Evolutionary conservation across 495 filamentous ascomycete genomes (phyloP).

Genomic region (Neurospora sp.): DNA sequence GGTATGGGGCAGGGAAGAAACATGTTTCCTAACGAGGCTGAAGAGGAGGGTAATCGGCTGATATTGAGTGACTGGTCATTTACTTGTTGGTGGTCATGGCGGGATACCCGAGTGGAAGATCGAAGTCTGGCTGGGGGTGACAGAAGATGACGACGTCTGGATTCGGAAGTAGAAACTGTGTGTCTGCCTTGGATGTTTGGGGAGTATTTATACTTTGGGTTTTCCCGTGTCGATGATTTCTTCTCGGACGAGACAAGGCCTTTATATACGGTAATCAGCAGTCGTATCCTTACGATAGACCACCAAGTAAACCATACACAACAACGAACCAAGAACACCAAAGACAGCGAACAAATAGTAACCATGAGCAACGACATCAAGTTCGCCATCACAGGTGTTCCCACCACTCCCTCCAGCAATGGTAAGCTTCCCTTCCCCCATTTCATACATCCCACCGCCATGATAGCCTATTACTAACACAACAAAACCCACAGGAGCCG

Average conservation of each 20-base stretch:
- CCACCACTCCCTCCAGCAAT: constrained; percentile 12
- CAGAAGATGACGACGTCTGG: not conserved
- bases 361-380: constrained; percentile 15
- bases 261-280: not conserved
- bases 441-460: not conserved
- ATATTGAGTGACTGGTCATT: not conserved
- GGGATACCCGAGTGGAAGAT: not conserved
- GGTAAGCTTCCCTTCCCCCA: not conserved
- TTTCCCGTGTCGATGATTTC: not conserved
- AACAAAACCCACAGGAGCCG: constrained; percentile 2
- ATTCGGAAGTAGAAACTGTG: not conserved
- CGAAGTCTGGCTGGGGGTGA: not conserved
- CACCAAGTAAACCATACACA: not conserved
- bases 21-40: not conserved
- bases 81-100: not conserved
- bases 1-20: not conserved
- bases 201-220: not conserved
- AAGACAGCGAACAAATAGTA: not conserved
- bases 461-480: not conserved
- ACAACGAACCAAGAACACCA: not conserved
- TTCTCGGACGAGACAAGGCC: not conserved
- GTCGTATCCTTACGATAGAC: not conserved
- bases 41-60: not conserved
- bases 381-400: constrained; percentile 16
- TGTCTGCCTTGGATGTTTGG: not conserved